phyloP scores from a whole-genome alignment of 257 asterid species.

The Lantana camara region DNA sequence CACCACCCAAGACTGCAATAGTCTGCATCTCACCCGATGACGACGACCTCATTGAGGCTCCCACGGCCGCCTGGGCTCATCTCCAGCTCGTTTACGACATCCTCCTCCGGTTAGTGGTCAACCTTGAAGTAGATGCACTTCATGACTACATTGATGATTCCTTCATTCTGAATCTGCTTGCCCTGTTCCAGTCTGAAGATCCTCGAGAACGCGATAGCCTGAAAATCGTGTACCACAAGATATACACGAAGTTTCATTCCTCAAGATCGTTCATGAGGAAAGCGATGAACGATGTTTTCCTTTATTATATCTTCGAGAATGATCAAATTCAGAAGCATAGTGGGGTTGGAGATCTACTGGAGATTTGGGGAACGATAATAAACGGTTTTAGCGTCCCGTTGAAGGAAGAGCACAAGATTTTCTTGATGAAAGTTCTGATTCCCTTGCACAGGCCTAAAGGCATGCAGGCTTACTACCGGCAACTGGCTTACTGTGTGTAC shows the following conservation, averaged over 20 bases:
- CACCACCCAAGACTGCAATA: slow-evolving; percentile 43
- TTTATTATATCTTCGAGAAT: slow-evolving; percentile 54
- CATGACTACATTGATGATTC: slow-evolving; percentile 38
- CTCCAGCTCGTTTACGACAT: slow-evolving; percentile 71
- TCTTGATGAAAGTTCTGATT: slow-evolving; percentile 60
- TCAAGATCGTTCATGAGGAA: slow-evolving; percentile 76
- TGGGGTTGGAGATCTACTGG: slow-evolving; percentile 80
- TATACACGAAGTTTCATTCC: slow-evolving; percentile 58
- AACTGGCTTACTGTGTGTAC: slow-evolving; percentile 71
- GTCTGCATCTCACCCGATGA: slow-evolving; percentile 57
- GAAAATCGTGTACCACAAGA: slow-evolving; percentile 64
- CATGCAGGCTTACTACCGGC: slow-evolving; percentile 67
- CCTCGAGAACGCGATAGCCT: slow-evolving; percentile 69
- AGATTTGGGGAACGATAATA: slow-evolving; percentile 78
- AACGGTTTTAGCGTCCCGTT: slow-evolving; percentile 76
- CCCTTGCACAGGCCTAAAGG: slow-evolving; percentile 77
- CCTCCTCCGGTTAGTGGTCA: slow-evolving; percentile 47
- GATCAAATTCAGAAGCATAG: slow-evolving; percentile 46
- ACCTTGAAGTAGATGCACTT: slow-evolving; percentile 40
- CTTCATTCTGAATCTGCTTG: slow-evolving; percentile 58
- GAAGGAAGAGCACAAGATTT: slow-evolving; percentile 74
- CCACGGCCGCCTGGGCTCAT: slow-evolving; percentile 68
- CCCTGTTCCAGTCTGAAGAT: slow-evolving; percentile 73
- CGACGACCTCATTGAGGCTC: slow-evolving; percentile 52
- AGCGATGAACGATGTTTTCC: slow-evolving; percentile 69